Evolutionary conservation across 192 early-diverging fungal species (phyloP).

Genomic region (Lobosporangium transversale): DNA sequence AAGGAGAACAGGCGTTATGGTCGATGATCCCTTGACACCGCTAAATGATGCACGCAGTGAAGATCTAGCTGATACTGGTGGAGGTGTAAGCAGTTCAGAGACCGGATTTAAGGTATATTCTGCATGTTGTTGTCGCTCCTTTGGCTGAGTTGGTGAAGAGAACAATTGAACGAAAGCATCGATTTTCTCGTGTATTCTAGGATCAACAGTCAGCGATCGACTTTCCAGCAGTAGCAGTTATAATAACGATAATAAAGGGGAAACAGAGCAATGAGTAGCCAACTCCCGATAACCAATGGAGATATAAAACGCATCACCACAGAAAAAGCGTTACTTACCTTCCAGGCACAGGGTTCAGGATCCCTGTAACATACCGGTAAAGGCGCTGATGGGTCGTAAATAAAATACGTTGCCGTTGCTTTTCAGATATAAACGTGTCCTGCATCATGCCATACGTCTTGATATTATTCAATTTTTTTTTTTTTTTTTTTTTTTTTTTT

Average conservation of each 20-base stretch:
- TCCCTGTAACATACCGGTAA: conserved; percentile 50
- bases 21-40: no score
- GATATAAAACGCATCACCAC: no score
- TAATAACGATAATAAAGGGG: background rate
- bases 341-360: conserved; percentile 47
- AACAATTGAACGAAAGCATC: conserved; percentile 20
- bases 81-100: conserved; percentile 21
- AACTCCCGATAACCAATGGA: no score
- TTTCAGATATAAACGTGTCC: conserved; percentile 48
- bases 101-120: conserved; percentile 39
- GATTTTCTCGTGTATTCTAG: conserved; percentile 29
- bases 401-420: conserved; percentile 41
- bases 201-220: conserved; percentile 17
- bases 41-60: no score
- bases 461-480: background rate
- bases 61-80: background rate
- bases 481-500: no score
- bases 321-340: no score
- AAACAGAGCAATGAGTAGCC: no score
- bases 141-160: background rate
- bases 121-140: background rate
- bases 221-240: conserved; percentile 1
- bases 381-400: conserved; percentile 51
- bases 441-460: conserved; percentile 56
- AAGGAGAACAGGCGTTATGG: conserved; percentile 35